Percentiles rank a stretch among this genome's conserved stretches.
These are phyloP conservation scores for Allium sativum DNA, from an alignment of 106 monocot genomes.

Conservation along the genomic window DNA sequence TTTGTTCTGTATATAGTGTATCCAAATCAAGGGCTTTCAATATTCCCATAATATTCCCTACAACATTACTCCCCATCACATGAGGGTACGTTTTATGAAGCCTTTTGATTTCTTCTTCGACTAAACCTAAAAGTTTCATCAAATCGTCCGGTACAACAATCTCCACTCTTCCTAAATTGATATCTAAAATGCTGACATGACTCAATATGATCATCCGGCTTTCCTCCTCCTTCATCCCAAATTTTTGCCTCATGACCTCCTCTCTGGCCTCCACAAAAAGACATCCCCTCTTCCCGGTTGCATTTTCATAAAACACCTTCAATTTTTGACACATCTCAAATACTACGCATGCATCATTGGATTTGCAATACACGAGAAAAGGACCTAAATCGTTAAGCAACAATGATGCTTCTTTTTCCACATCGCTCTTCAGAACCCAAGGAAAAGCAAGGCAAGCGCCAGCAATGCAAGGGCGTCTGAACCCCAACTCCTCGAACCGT, in stretches of 20 bases:
- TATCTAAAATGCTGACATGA: conserved; percentile 22
- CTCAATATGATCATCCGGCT: conserved; percentile 33
- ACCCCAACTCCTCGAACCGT: conserved; percentile 27
- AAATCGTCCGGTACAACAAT: conserved; percentile 52
- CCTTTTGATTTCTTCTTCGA: conserved; percentile 11
- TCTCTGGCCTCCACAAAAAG: conserved; percentile 37
- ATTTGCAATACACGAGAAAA: conserved; percentile 23
- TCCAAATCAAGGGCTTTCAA: conserved; percentile 44
- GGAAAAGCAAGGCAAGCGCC: conserved; percentile 64
- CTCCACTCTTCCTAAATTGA: conserved; percentile 30
- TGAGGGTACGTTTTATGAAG: conserved; percentile 26
- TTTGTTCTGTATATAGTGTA: conserved; percentile 30
- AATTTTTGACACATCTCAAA: conserved; percentile 38
- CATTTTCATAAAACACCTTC: conserved; percentile 48
- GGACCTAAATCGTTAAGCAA: conserved; percentile 33
- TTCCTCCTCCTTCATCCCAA: conserved; percentile 45
- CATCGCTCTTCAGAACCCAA: conserved; percentile 15
- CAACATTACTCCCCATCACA: conserved; percentile 60
- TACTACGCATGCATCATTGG: conserved; percentile 37
- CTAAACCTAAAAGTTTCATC: conserved; percentile 20
- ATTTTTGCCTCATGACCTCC: conserved; percentile 21
- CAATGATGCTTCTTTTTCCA: conserved; percentile 1
- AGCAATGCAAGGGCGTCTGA: conserved; percentile 32
- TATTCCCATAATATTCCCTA: conserved; percentile 42
- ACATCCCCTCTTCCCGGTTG: conserved; percentile 17